phyloP scores from a whole-genome alignment of 805 yeast genomes.

The Sungouiozyma ichnusensis region DNA sequence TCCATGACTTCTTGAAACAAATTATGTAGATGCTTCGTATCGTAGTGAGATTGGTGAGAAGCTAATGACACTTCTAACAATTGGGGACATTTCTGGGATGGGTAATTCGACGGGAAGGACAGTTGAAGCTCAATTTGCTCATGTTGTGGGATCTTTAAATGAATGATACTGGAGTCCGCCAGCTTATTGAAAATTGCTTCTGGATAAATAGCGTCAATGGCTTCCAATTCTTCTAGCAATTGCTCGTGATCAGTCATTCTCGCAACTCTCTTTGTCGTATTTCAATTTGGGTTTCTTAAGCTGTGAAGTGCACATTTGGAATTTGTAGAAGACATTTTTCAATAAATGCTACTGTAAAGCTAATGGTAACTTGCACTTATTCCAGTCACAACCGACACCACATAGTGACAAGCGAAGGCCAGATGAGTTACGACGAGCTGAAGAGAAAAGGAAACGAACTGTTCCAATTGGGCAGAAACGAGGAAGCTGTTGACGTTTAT shows the following conservation, averaged over 20 bases:
- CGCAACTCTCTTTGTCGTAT: not conserved
- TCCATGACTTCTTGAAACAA: conserved; percentile 43
- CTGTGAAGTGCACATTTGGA: too few species aligned
- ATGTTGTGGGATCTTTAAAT: conserved; percentile 49
- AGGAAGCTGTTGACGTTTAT: conserved; percentile 44
- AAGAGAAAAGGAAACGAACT: conserved; percentile 43
- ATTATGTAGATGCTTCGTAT: conserved; percentile 39
- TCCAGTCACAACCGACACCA: too few species aligned
- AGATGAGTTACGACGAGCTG: conserved; percentile 8
- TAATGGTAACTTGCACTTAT: too few species aligned
- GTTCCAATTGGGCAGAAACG: conserved; percentile 36
- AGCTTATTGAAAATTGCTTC: conserved; percentile 34
- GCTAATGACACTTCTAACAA: conserved; percentile 40
- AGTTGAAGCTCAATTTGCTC: conserved; percentile 51
- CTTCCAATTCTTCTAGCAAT: conserved; percentile 56
- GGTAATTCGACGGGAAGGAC: conserved; percentile 64
- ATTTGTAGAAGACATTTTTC: not conserved
- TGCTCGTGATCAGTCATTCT: conserved; percentile 12
- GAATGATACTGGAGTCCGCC: conserved; percentile 31
- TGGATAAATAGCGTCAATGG: conserved; percentile 84
- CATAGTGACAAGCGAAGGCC: too few species aligned
- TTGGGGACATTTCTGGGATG: conserved; percentile 48
- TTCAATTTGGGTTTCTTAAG: not conserved
- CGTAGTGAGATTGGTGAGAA: conserved; percentile 27
- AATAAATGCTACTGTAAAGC: too few species aligned